These are phyloP conservation scores for Yamadazyma nakazawae DNA, from an alignment of 805 yeast species.

Conservation along the genomic window DNA sequence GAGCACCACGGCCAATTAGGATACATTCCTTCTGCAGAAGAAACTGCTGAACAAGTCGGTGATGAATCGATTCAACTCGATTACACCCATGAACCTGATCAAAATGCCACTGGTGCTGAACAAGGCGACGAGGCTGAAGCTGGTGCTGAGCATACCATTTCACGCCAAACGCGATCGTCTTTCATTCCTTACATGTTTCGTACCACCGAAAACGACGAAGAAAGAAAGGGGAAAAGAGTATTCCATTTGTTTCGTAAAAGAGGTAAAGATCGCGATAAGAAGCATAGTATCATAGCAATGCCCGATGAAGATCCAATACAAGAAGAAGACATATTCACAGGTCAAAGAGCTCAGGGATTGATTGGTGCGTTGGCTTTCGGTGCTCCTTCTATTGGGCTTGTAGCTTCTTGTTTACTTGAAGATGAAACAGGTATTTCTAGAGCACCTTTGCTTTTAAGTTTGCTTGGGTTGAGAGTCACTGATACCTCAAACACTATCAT, in stretches of 20 bases:
- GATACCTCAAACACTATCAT: slow-evolving; percentile 42
- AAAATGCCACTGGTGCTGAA: neutral
- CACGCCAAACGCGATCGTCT: slow-evolving; percentile 13
- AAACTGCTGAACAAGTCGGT: neutral
- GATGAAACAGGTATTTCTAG: slow-evolving; percentile 76
- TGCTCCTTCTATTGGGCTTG: slow-evolving; percentile 68
- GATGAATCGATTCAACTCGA: neutral
- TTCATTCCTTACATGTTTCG: slow-evolving; percentile 17
- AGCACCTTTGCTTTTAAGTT: slow-evolving; percentile 77
- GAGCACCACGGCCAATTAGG: slow-evolving; percentile 19
- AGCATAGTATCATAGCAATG: slow-evolving; percentile 15
- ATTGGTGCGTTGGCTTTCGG: slow-evolving; percentile 54
- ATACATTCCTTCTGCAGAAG: slow-evolving; percentile 5
- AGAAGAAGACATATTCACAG: slow-evolving; percentile 25
- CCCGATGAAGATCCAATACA: slow-evolving; percentile 15
- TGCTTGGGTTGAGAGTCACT: slow-evolving; percentile 63
- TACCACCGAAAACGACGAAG: neutral
- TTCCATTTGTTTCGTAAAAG: slow-evolving; percentile 25
- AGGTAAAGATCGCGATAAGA: slow-evolving; percentile 20
- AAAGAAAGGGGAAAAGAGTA: slow-evolving; percentile 11
- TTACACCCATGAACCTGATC: neutral
- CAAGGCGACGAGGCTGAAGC: neutral
- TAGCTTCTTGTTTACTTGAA: slow-evolving; percentile 69
- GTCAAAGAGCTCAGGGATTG: slow-evolving; percentile 34
- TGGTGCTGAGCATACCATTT: neutral